These are phyloP conservation scores for Saturnispora zaruensis DNA, from an alignment of 805 yeast genomes.

Conservation along the genomic window DNA sequence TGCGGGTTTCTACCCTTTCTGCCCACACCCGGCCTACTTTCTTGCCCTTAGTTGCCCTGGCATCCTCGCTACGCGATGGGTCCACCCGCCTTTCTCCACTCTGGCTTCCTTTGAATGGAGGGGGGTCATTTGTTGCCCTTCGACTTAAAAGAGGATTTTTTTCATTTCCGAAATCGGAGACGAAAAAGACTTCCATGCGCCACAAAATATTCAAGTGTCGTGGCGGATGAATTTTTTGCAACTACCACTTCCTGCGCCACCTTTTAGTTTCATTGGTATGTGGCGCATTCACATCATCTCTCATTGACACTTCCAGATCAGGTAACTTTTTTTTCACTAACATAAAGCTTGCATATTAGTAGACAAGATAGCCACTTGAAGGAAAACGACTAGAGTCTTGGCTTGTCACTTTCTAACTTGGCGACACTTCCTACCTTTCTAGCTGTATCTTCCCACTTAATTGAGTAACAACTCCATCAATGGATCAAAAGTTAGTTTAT, in stretches of 20 bases:
- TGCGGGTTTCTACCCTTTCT: neutral
- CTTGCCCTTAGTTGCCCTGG: neutral
- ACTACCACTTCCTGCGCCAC: neutral
- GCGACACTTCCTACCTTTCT: neutral
- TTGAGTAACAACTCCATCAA: neutral
- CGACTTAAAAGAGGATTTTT: neutral
- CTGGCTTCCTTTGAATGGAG: no score
- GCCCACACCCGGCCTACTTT: neutral
- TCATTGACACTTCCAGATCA: neutral
- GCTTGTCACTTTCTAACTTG: no score
- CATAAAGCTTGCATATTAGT: no score
- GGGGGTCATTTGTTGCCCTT: neutral
- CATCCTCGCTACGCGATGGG: neutral
- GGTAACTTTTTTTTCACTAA: neutral
- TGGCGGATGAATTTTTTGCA: no score
- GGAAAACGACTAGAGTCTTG: no score
- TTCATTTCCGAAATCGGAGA: neutral
- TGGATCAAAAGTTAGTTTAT: neutral
- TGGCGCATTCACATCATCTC: neutral
- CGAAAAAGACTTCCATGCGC: neutral
- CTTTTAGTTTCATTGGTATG: neutral
- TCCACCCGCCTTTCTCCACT: no score
- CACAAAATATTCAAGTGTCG: no score
- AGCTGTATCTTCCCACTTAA: neutral
- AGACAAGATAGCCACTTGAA: no score